Base-by-base conservation (phyloP, 495 filamentous ascomycete genomes). In the Stereocaulon alpinum region DNA sequence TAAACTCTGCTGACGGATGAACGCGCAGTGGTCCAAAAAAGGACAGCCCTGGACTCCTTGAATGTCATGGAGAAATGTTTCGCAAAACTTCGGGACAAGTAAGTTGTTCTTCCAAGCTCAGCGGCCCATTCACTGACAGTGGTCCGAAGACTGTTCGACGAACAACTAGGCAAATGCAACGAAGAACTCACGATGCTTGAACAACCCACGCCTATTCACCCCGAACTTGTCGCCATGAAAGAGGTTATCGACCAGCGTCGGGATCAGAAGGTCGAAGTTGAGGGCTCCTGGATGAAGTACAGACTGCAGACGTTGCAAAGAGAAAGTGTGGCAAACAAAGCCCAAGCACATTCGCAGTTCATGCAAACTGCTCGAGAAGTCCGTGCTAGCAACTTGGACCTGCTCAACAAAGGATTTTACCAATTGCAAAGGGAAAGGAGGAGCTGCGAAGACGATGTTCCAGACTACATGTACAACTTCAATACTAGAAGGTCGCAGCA, bases 351-450 rank as follows among this genome's bases (percentile, higher is more conserved):
- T 65, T 85, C 85, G 54, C 91, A 95, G 61, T 96, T 83, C 72
- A 86, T 87, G 71, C 93, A 97, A 68, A 77, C 79, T 10, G 78
- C 89, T 27, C 83, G 94, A 59, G 87, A 91, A 65, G 77, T 86
- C 62, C 82, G 94, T 30, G 93, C 96, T 64, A 76, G 75, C 51
- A 80, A 86, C n/a, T 77, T 96, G 6, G 85, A 89, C 61, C 75
- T 82, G 60, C 79, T 91, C 59, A 91, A 89, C 69, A 83, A 89
- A 69, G 82, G 90, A 61, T 92, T 88, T 75, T 94, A 95, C 70
- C 83, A 89, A 59, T 89, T 96, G 60, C 90, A 96, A 67, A 85
- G 91, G 70, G 91, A 96, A 68, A 82, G 92, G 51, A 82, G 92
- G 72, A 86, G 86, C 64, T 82, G 83, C 54, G 88, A 92, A 66